Conservation (phyloP, 176 grass and related monocot species). For the Bonia amplexicaulis region DNA sequence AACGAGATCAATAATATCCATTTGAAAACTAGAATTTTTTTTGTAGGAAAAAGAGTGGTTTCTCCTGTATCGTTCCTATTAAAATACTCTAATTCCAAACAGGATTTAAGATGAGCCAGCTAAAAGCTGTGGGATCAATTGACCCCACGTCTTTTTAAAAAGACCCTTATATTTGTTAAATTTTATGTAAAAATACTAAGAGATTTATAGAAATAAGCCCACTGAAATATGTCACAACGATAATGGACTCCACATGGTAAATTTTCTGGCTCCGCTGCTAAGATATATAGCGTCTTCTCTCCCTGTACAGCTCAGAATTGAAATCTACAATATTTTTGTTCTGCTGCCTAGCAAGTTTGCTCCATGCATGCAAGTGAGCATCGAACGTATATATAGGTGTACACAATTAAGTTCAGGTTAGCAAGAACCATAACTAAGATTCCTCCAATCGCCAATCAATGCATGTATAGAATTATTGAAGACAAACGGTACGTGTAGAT, state of each 20-base stretch:
- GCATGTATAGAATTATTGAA: conserved; percentile 25
- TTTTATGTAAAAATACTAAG: too few relatives aligned
- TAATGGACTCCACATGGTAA: too few relatives aligned
- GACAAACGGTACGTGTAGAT: conserved; percentile 7
- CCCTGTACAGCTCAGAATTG: too few relatives aligned
- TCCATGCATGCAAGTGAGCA: neutral
- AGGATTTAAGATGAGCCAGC: too few relatives aligned
- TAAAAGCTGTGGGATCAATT: too few relatives aligned
- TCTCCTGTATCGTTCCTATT: neutral
- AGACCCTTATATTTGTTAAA: too few relatives aligned
- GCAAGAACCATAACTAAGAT: neutral
- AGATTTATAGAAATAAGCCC: too few relatives aligned
- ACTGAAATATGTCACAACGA: too few relatives aligned
- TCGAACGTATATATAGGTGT: neutral
- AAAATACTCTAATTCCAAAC: neutral
- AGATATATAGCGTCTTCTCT: too few relatives aligned
- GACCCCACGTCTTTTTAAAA: too few relatives aligned
- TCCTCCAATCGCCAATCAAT: neutral
- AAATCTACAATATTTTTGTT: too few relatives aligned
- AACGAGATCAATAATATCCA: neutral
- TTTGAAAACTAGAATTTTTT: neutral
- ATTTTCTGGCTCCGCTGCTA: too few relatives aligned
- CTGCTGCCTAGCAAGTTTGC: neutral
- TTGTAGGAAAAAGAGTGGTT: neutral
- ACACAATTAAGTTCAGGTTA: conserved; percentile 9